Evolutionary conservation across 805 yeast species (phyloP).

Genomic region (Candida yuanshanica): DNA sequence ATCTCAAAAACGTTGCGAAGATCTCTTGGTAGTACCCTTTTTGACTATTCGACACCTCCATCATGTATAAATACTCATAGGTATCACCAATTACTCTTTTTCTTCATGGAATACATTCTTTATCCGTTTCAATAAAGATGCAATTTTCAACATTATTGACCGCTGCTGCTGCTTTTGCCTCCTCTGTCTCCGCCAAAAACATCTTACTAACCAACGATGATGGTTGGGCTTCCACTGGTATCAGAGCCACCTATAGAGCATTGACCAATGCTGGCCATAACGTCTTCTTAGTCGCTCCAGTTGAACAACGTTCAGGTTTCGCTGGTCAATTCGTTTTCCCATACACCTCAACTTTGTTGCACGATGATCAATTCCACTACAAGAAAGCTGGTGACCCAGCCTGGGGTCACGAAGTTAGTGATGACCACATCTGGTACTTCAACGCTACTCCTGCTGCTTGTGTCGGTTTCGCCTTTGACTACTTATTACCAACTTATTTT

Average conservation of each 20-base stretch:
- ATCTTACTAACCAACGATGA: slow-evolving; percentile 52
- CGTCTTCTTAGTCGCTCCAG: slow-evolving; percentile 48
- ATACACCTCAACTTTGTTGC: slow-evolving; percentile 30
- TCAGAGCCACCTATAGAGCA: slow-evolving; percentile 48
- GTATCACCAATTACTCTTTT: not conserved
- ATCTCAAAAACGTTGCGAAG: too few species aligned
- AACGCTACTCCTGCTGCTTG: slow-evolving; percentile 52
- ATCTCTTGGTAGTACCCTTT: too few species aligned
- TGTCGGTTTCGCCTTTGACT: slow-evolving; percentile 43
- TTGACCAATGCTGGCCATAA: slow-evolving; percentile 43
- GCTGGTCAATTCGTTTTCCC: slow-evolving; percentile 51
- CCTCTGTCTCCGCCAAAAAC: slow-evolving; percentile 29
- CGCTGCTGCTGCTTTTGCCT: slow-evolving; percentile 7
- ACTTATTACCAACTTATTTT: slow-evolving; percentile 41
- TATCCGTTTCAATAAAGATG: slow-evolving; percentile 8
- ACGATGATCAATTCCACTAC: slow-evolving; percentile 43
- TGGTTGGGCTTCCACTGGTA: slow-evolving; percentile 50
- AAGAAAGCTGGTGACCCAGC: slow-evolving; percentile 44
- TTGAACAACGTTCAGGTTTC: slow-evolving; percentile 44
- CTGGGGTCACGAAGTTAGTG: slow-evolving; percentile 46
- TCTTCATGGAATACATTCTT: too few species aligned
- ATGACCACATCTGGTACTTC: slow-evolving; percentile 45
- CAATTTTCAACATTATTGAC: slow-evolving; percentile 7
- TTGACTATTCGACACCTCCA: too few species aligned
- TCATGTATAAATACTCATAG: not conserved